Evolutionary conservation across 1,284 basidiomycete genomes (phyloP).

Genomic region (Tremellales sp.): DNA sequence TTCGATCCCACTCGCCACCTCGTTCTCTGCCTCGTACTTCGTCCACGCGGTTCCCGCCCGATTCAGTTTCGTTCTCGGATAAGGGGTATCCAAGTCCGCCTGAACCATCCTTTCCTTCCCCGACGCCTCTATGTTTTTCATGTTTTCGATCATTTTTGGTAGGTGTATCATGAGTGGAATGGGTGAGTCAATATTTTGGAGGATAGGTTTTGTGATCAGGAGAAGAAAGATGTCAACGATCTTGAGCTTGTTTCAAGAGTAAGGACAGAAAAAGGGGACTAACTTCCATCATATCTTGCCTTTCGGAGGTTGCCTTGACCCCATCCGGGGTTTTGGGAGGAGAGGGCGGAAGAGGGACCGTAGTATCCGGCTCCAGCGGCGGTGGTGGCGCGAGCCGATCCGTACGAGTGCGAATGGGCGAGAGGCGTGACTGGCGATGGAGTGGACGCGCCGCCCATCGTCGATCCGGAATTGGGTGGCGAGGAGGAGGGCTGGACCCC

Average conservation of each 20-base stretch:
- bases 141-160: too few relatives aligned
- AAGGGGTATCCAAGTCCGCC: conserved; percentile 36
- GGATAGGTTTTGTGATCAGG: too few relatives aligned
- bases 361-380: background rate
- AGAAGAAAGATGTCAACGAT: background rate
- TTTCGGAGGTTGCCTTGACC: conserved; percentile 16
- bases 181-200: too few relatives aligned
- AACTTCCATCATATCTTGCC: conserved; percentile 38
- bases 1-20: conserved; percentile 19
- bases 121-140: background rate
- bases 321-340: conserved; percentile 21
- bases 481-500: conserved; percentile 15
- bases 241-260: background rate
- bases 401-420: background rate
- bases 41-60: conserved; percentile 24
- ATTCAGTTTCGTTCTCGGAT: conserved; percentile 19
- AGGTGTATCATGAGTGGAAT: too few relatives aligned
- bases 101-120: conserved; percentile 15
- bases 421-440: background rate
- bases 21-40: conserved; percentile 18
- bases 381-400: background rate
- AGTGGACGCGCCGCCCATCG: background rate
- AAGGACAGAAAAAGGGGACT: conserved; percentile 11
- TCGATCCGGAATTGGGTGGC: background rate
- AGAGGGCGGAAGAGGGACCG: background rate